Evolutionary conservation across 1,139 yeast species (phyloP).

Genomic region (Yamadazyma atmosphaerica): DNA sequence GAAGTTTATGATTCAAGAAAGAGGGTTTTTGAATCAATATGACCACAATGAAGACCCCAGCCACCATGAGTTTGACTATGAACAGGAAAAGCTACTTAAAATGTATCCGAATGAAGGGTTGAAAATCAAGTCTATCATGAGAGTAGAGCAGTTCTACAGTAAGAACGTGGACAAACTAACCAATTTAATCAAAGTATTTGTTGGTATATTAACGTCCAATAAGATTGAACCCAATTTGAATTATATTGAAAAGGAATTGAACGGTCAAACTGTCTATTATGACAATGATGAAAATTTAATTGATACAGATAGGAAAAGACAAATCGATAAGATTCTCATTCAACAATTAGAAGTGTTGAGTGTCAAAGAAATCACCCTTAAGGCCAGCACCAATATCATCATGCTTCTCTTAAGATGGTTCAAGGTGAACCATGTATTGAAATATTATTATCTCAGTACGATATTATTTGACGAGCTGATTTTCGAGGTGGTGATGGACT

Average conservation of each 20-base stretch:
- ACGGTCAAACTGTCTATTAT: constrained; percentile 33
- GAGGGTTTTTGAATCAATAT: constrained; percentile 56
- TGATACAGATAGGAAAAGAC: constrained; percentile 20
- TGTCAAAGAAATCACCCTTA: constrained; percentile 64
- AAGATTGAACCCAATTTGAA: constrained; percentile 36
- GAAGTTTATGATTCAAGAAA: constrained; percentile 69
- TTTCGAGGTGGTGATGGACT: constrained; percentile 44
- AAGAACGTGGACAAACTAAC: constrained; percentile 54
- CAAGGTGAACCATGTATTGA: constrained; percentile 71
- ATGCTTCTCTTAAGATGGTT: constrained; percentile 70
- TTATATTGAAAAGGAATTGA: constrained; percentile 40
- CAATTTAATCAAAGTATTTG: constrained; percentile 61
- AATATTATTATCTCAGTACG: constrained; percentile 72
- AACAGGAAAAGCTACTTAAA: constrained; percentile 15
- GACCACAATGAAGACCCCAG: constrained; percentile 8
- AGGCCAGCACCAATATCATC: constrained; percentile 60
- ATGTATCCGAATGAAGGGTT: constrained; percentile 32
- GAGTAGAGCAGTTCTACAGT: constrained; percentile 64
- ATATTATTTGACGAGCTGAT: constrained; percentile 73
- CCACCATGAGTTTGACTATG: constrained; percentile 22
- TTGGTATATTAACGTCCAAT: constrained; percentile 61
- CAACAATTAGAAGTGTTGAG: constrained; percentile 56
- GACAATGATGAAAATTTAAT: constrained; percentile 12
- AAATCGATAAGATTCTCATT: constrained; percentile 28
- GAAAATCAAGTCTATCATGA: constrained; percentile 45